Evolutionary conservation across 148 eudicot species (phyloP).

Genomic region (Rhododendron ovatum): DNA sequence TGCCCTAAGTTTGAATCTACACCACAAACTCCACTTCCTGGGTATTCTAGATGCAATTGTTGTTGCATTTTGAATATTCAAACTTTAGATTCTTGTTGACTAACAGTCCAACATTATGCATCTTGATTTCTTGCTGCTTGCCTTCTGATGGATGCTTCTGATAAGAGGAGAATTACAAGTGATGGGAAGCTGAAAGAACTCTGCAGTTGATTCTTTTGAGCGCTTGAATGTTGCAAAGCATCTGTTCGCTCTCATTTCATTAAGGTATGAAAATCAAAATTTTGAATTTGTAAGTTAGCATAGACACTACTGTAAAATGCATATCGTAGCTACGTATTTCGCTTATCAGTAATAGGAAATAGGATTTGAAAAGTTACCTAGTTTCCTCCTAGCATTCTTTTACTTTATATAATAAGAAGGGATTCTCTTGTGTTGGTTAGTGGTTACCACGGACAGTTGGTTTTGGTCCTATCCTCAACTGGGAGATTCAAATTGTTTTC

Average conservation of each 20-base stretch:
- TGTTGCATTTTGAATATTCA: background rate
- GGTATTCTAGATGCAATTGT: background rate
- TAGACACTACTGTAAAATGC: background rate
- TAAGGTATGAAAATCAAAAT: slow-evolving; percentile 29
- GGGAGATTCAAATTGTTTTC: background rate
- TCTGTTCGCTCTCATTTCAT: slow-evolving; percentile 42
- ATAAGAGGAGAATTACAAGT: slow-evolving; percentile 35
- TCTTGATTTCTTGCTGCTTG: background rate
- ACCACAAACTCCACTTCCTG: background rate
- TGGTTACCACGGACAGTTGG: background rate
- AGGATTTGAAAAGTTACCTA: background rate
- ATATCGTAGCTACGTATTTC: background rate
- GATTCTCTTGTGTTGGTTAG: background rate
- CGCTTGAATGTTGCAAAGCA: slow-evolving; percentile 50
- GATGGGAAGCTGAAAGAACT: slow-evolving; percentile 80
- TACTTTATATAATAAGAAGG: background rate
- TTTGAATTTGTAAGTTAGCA: background rate
- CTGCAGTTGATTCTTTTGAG: slow-evolving; percentile 44
- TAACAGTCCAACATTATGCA: background rate
- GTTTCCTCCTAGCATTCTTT: background rate
- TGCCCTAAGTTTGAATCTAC: background rate
- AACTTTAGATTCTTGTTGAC: background rate
- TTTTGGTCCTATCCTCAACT: background rate
- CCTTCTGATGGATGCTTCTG: slow-evolving; percentile 56
- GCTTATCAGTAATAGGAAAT: background rate